phyloP scores from a whole-genome alignment of 2,329 filamentous ascomycete genomes.

The Tolypocladium guangdongense region DNA sequence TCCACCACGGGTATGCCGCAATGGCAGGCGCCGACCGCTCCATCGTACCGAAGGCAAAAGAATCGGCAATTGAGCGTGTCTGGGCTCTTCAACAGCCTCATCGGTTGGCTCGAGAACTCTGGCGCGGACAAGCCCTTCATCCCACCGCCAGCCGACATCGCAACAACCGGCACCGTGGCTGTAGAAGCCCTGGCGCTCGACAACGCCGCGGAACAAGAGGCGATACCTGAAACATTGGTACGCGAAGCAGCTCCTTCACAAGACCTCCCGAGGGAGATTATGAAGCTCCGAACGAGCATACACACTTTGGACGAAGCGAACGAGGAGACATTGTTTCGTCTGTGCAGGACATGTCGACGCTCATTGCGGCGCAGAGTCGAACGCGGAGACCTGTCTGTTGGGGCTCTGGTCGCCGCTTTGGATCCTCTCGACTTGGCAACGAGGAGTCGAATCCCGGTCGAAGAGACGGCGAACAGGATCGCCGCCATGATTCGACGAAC shows the following conservation, averaged over 20 bases:
- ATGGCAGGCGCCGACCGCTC: conserved; percentile 37
- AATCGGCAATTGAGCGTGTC: conserved; percentile 8
- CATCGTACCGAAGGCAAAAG: conserved; percentile 15
- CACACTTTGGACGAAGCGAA: neutral
- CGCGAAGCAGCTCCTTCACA: neutral
- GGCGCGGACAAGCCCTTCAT: conserved; percentile 12
- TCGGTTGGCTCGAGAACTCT: conserved; percentile 16
- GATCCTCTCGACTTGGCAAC: conserved; percentile 10
- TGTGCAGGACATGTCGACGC: conserved; percentile 5
- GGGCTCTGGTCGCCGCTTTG: conserved; percentile 5
- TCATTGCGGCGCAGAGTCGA: conserved; percentile 7
- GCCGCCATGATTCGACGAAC: conserved; percentile 10
- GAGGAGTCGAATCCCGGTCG: conserved; percentile 5
- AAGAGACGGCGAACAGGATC: conserved; percentile 5
- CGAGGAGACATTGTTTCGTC: conserved; percentile 1
- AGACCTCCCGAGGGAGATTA: conserved; percentile 6
- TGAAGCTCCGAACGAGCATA: conserved; percentile 6
- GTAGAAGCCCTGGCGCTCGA: conserved; percentile 3
- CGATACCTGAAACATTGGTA: neutral
- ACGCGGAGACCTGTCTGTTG: conserved; percentile 5
- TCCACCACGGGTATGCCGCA: conserved; percentile 35
- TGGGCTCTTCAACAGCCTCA: conserved; percentile 14
- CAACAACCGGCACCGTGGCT: neutral
- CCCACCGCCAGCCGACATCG: conserved; percentile 2
- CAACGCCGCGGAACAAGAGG: neutral